Conservation (phyloP, 2,329 filamentous ascomycete species). For the Penicillium occitanis region DNA sequence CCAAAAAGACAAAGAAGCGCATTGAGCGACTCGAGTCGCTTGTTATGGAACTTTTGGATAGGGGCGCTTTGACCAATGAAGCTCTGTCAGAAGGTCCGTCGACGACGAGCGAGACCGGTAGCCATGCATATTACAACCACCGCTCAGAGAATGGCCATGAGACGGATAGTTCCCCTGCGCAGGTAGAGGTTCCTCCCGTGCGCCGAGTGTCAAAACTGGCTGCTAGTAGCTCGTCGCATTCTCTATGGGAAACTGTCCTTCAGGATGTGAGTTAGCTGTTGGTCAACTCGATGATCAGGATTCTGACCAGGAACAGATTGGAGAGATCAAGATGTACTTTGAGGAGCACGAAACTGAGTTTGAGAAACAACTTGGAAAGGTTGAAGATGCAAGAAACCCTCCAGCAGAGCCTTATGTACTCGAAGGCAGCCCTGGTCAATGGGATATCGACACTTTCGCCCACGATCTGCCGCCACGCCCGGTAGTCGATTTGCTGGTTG, state of each 20-base stretch:
- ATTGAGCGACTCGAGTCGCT: conserved; percentile 21
- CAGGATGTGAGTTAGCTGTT: conserved; percentile 17
- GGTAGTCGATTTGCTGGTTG: conserved; percentile 17
- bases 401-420: conserved; percentile 11
- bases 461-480: conserved; percentile 16
- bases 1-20: conserved; percentile 21
- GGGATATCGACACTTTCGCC: conserved; percentile 19
- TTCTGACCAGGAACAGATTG: conserved; percentile 12
- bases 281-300: not conserved
- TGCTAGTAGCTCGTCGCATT: conserved; percentile 19
- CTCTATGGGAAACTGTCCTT: conserved; percentile 21
- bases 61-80: not conserved
- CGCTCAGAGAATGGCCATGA: conserved; percentile 4
- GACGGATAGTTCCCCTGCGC: not conserved
- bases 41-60: conserved; percentile 21
- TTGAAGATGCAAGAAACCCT: conserved; percentile 17
- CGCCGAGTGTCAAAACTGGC: conserved; percentile 8
- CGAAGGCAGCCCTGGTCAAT: conserved; percentile 16
- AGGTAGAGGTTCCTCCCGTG: conserved; percentile 13
- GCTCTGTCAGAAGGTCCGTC: conserved; percentile 10
- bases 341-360: conserved; percentile 20
- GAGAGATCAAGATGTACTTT: conserved; percentile 21
- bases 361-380: conserved; percentile 16
- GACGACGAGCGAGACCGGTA: conserved; percentile 10
- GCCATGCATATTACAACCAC: conserved; percentile 4